Evolutionary conservation across 805 yeast species (phyloP), one percentile per base, ranked within the genome.

Genomic region (Yarrowia yakushimensis): DNA sequence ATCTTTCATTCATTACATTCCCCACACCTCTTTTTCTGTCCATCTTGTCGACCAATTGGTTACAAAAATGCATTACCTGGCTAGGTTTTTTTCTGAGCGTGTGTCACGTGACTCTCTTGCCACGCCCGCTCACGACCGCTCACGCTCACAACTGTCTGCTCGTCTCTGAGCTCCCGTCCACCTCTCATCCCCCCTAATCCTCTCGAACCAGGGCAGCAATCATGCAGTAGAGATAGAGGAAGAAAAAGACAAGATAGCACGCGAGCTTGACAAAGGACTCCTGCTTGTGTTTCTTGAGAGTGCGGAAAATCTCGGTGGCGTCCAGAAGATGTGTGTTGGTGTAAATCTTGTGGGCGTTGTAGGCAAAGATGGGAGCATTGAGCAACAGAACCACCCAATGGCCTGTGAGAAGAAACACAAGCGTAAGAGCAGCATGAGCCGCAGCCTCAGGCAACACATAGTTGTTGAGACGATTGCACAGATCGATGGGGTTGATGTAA

Each of bases 221-320:
- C 97, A 92, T 91, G 79, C 96, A 85, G 82, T 92, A 93, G 72
- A 93, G 83, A 81, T 91, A 93, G 81, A 83, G 91, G 87, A 94
- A 93, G 83, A 94, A 94, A 87, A 93, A 79, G 71, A 90, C 76
- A 70, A 93, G 81, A 74, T 90, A 93, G 83, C 90, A 91, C 11
- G 94, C 97, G 69, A 94, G 82, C 76, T 93, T 93, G 74, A 89
- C 77, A 73, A 92, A 91, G 65, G 90, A 82, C 77, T 92, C 98
- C 75, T 87, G 88, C 83, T 94, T 93, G 79, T 92, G 96, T 72
- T 87, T 89, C 69, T 90, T 83, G 72, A 93, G 82, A 42, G 97
- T 92, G 79, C 98, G 85, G 78, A 94, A 94, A 71, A 93, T 94
- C 76, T 93, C 97, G 45, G 99, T 93, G 64, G 98, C 98, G 75